A percentile compares a stretch with the other conserved stretches of the same genome.
Conservation (phyloP, 139 green algal species). For the Astrephomene gubernaculifera region DNA sequence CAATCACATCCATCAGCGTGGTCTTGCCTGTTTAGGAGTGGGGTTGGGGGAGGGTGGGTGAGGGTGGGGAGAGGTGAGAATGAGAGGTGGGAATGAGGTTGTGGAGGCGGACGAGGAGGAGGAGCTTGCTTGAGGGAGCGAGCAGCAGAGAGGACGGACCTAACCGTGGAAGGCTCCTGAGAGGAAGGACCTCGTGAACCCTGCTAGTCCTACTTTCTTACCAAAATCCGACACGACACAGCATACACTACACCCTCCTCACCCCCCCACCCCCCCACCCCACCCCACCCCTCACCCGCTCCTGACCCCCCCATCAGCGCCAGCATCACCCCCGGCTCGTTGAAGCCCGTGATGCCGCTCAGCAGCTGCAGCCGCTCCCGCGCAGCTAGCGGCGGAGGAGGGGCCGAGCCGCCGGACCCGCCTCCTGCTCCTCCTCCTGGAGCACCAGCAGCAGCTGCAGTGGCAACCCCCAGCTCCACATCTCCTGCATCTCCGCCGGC, state of each 20-base stretch:
- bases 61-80: background rate
- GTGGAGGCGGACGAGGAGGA: too few relatives aligned
- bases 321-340: constrained; percentile 52
- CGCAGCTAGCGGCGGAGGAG: background rate
- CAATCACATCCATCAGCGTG: constrained; percentile 84
- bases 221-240: too few relatives aligned
- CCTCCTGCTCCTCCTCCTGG: background rate
- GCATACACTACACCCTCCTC: too few relatives aligned
- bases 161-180: too few relatives aligned
- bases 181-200: too few relatives aligned
- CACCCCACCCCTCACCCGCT: constrained; percentile 2
- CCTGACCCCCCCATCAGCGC: constrained; percentile 81
- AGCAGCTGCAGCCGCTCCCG: constrained; percentile 56
- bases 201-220: too few relatives aligned
- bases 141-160: background rate
- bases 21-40: constrained; percentile 67
- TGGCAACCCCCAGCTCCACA: background rate
- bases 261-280: background rate
- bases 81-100: background rate
- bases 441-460: background rate
- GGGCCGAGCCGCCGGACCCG: background rate
- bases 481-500: background rate
- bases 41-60: background rate
- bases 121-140: too few relatives aligned
- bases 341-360: constrained; percentile 70